A percentile compares a stretch with the other conserved stretches of the same genome.
These are phyloP conservation scores for Aspergillus uvarum DNA, from an alignment of 2,329 filamentous ascomycete species.

Conservation along the genomic window DNA sequence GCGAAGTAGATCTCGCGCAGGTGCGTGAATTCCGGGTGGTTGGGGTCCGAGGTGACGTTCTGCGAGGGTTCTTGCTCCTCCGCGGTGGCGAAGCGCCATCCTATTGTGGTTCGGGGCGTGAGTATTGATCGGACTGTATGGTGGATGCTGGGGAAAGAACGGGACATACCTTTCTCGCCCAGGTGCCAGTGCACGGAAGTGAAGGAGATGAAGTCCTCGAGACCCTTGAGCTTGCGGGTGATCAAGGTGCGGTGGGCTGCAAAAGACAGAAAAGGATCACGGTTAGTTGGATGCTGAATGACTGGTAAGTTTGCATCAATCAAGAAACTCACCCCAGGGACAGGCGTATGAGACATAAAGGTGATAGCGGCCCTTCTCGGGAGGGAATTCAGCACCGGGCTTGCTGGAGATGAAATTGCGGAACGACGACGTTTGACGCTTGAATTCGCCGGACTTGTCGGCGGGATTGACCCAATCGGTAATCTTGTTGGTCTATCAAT, in stretches of 20 bases:
- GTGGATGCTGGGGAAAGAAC: background rate
- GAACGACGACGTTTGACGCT: constrained; percentile 80
- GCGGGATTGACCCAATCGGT: constrained; percentile 79
- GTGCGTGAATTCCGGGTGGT: constrained; percentile 67
- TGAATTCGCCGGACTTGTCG: constrained; percentile 87
- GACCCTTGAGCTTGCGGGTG: constrained; percentile 82
- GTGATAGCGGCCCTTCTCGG: constrained; percentile 89
- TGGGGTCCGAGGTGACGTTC: constrained; percentile 55
- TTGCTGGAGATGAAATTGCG: constrained; percentile 75
- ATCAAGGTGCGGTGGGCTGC: constrained; percentile 84
- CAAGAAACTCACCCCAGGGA: constrained; percentile 65
- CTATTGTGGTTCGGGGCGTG: constrained; percentile 36
- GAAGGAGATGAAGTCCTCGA: constrained; percentile 76
- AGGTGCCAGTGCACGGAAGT: constrained; percentile 95
- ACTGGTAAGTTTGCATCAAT: background rate
- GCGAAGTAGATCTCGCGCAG: constrained; percentile 79
- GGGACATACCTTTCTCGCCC: constrained; percentile 57
- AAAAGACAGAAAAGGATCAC: background rate
- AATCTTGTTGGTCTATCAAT: constrained; percentile 52
- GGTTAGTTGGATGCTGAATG: too few species aligned
- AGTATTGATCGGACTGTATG: too few species aligned
- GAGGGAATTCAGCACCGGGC: constrained; percentile 70
- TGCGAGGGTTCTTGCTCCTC: constrained; percentile 61
- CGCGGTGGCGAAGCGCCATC: constrained; percentile 78
- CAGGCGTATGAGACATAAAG: constrained; percentile 93